Evolutionary conservation across 2,329 filamentous ascomycete genomes (phyloP).

Genomic region (Chaetomiaceae sp.): DNA sequence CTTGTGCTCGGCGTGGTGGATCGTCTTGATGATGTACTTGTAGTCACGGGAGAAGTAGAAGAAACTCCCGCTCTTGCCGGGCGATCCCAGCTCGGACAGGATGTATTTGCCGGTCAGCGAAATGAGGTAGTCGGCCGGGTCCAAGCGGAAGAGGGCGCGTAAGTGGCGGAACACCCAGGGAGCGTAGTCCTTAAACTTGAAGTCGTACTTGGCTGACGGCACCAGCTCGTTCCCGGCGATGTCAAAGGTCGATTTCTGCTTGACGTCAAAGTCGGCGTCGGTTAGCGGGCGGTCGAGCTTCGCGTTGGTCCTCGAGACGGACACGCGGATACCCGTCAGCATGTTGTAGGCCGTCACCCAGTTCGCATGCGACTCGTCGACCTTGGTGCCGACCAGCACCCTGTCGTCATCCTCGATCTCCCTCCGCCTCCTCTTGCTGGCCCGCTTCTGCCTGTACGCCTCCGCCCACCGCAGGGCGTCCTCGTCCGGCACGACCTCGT

Average conservation of each 20-base stretch:
- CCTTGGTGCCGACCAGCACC: constrained; percentile 92
- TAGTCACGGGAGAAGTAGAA: constrained; percentile 99
- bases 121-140: constrained; percentile 97
- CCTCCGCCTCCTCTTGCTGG: constrained; percentile 74
- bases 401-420: constrained; percentile 90
- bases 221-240: constrained; percentile 97
- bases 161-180: constrained; percentile 97
- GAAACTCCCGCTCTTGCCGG: constrained; percentile 97
- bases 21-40: constrained; percentile 99
- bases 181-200: constrained; percentile 99
- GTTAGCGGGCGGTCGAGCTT: constrained; percentile 90
- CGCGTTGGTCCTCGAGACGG: constrained; percentile 91
- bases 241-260: constrained; percentile 98
- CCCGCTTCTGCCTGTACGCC: constrained; percentile 83
- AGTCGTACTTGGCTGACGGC: constrained; percentile 97
- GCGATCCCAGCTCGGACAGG: constrained; percentile 90
- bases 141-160: constrained; percentile 78
- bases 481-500: constrained; percentile 81
- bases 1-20: constrained; percentile 91
- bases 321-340: constrained; percentile 96
- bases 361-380: constrained; percentile 94
- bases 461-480: constrained; percentile 91
- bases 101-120: constrained; percentile 98
- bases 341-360: constrained; percentile 99
- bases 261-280: constrained; percentile 85